Percentiles rank a stretch among this genome's conserved stretches.
These are phyloP conservation scores for Cercophora sp. DNA, from an alignment of 495 filamentous ascomycete genomes.

Conservation along the genomic window DNA sequence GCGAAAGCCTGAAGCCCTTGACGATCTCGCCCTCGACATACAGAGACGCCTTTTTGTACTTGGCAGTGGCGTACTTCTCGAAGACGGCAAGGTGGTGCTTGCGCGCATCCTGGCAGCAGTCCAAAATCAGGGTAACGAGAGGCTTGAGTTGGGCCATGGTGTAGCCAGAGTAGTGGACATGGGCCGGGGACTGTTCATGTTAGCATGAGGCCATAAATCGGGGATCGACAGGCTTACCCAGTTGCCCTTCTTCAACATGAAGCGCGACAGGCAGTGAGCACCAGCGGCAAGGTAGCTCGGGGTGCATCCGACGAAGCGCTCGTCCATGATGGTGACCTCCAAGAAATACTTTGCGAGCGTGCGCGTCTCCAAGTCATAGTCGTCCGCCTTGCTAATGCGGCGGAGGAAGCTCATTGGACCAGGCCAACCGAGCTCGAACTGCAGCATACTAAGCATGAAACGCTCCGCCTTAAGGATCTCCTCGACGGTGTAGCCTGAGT, in stretches of 20 bases:
- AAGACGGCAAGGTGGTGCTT: slow-evolving; percentile 83
- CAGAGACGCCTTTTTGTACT: slow-evolving; percentile 75
- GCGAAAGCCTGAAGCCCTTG: slow-evolving; percentile 46
- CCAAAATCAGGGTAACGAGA: slow-evolving; percentile 69
- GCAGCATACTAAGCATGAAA: slow-evolving; percentile 94
- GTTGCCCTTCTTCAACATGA: slow-evolving; percentile 81
- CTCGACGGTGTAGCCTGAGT: slow-evolving; percentile 79
- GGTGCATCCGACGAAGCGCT: slow-evolving; percentile 86
- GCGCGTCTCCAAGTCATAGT: slow-evolving; percentile 92
- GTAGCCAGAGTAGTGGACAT: slow-evolving; percentile 90
- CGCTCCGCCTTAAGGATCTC: slow-evolving; percentile 96
- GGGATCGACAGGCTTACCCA: slow-evolving; percentile 80
- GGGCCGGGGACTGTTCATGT: slow-evolving; percentile 61
- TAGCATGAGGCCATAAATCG: slow-evolving; percentile 24
- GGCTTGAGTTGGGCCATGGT: slow-evolving; percentile 78
- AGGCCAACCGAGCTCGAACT: slow-evolving; percentile 93
- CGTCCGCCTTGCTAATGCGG: slow-evolving; percentile 96
- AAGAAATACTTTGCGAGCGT: slow-evolving; percentile 98
- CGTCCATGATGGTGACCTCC: slow-evolving; percentile 95
- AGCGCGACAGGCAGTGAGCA: slow-evolving; percentile 86
- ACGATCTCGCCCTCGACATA: slow-evolving; percentile 72
- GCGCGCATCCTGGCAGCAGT: slow-evolving; percentile 77
- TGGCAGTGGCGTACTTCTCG: slow-evolving; percentile 82
- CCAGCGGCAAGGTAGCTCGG: slow-evolving; percentile 89
- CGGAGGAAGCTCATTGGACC: slow-evolving; percentile 97